These are phyloP conservation scores for Aleurites moluccanus DNA, from an alignment of 441 rosid species.

Conservation along the genomic window DNA sequence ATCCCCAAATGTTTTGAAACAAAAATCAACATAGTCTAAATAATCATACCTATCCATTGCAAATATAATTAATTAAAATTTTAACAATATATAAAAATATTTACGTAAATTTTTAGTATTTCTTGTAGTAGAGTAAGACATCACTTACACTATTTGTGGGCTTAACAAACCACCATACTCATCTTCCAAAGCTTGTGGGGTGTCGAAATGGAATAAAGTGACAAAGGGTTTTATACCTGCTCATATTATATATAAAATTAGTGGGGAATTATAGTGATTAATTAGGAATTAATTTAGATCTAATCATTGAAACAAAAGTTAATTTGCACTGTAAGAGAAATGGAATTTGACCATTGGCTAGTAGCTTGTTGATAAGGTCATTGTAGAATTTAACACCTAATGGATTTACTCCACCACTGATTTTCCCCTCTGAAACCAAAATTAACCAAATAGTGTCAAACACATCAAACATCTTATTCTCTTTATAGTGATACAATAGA, in stretches of 20 bases:
- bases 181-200: constrained; percentile 35
- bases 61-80: no score
- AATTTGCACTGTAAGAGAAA: neutral
- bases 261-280: neutral
- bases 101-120: no score
- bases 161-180: constrained; percentile 33
- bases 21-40: constrained; percentile 7
- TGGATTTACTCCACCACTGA: constrained; percentile 51
- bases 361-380: constrained; percentile 49
- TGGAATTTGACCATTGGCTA: constrained; percentile 36
- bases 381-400: constrained; percentile 36
- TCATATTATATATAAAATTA: neutral
- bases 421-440: constrained; percentile 38
- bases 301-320: neutral
- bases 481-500: no score
- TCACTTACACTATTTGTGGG: constrained; percentile 33
- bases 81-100: no score
- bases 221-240: constrained; percentile 31
- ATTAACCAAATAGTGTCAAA: neutral
- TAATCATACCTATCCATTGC: constrained; percentile 2
- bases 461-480: no score
- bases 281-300: neutral
- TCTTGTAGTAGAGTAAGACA: no score
- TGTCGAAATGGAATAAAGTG: constrained; percentile 36
- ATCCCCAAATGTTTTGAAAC: constrained; percentile 23